Base-by-base conservation (phyloP, 139 green algal species). In the Mychonastes homosphaera region DNA sequence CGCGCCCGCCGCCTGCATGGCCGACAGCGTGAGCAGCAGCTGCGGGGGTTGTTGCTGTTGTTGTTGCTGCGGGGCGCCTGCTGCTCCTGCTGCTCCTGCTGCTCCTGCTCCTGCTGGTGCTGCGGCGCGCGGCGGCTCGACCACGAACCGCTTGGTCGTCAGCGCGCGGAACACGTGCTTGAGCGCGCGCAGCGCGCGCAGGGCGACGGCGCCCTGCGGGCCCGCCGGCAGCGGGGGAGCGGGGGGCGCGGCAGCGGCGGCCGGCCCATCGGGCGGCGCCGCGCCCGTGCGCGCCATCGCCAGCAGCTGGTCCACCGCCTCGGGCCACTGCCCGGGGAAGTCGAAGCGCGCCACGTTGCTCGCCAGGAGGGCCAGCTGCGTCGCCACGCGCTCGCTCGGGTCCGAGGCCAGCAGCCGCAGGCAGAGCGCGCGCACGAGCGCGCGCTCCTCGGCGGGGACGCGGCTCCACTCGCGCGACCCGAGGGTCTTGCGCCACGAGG, bases 261-360 rank as follows among this genome's bases (percentile, higher is more conserved):
- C 23, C 45, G n/a, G n/a, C 24, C 23, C 15, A 13, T 21, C 19
- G 45, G 24, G 4, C 6, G 45, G 6, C 21, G n/a, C 23, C 45
- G 21, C 19, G 36, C 29, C 8, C 26, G 9, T 36, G 47, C 57
- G 19, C 7, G 52, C 52, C 21, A 32, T 34, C 10, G 36, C 13
- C 19, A 43, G 12, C 40, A 66, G 56, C 43, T 48, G 38, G 44
- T 64, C 45, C 51, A 69, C 50, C 32, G 63, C 41, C 38, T 65
- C 54, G 28, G 65, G 40, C 16, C 49, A 56, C 3, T 56, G 19
- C 1, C 62, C 56, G 0, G 81, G 81, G 44, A 85, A 80, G 63
- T 88, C 80, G 56, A 84, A 88, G 40, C 78, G 71, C 1, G 77
- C 76, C 27, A 90, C 78, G 66, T 91, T 91, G 63, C 78, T 77